phyloP scores from a whole-genome alignment of 768 basidiomycete genomes.

The Macrolepiota fuliginosa region DNA sequence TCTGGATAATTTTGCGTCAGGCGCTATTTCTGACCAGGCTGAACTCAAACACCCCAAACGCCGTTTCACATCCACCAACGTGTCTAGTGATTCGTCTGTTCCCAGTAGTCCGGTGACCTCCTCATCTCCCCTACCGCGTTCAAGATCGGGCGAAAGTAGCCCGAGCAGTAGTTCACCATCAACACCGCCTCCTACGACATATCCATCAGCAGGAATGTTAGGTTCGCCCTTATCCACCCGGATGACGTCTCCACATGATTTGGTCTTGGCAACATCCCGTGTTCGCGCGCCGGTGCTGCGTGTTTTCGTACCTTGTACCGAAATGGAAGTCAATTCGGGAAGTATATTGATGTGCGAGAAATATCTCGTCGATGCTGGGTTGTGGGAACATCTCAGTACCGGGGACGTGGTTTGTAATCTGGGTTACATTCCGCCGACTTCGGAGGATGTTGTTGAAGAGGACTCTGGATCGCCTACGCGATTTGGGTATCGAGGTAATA shows the following conservation, averaged over 20 bases:
- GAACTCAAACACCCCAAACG: slow-evolving; percentile 28
- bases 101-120: slow-evolving; percentile 17
- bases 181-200: slow-evolving; percentile 11
- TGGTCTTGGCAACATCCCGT: slow-evolving; percentile 56
- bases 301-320: slow-evolving; percentile 70
- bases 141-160: slow-evolving; percentile 14
- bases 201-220: neutral
- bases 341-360: slow-evolving; percentile 60
- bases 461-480: slow-evolving; percentile 6
- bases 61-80: slow-evolving; percentile 40
- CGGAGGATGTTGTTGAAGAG: slow-evolving; percentile 22
- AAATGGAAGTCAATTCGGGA: slow-evolving; percentile 39
- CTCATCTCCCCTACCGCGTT: slow-evolving; percentile 5
- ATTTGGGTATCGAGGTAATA: neutral
- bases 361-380: slow-evolving; percentile 61
- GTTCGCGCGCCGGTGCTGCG: slow-evolving; percentile 71
- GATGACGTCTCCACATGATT: slow-evolving; percentile 53
- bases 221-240: slow-evolving; percentile 16
- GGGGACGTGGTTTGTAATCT: slow-evolving; percentile 83
- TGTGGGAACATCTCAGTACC: slow-evolving; percentile 74
- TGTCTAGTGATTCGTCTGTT: slow-evolving; percentile 47
- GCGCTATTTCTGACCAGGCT: neutral
- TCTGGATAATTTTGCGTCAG: slow-evolving; percentile 1
- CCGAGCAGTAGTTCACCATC: slow-evolving; percentile 16
- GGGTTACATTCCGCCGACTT: slow-evolving; percentile 61